Conservation (phyloP, 768 basidiomycete species). For the Naematelia encephala region DNA sequence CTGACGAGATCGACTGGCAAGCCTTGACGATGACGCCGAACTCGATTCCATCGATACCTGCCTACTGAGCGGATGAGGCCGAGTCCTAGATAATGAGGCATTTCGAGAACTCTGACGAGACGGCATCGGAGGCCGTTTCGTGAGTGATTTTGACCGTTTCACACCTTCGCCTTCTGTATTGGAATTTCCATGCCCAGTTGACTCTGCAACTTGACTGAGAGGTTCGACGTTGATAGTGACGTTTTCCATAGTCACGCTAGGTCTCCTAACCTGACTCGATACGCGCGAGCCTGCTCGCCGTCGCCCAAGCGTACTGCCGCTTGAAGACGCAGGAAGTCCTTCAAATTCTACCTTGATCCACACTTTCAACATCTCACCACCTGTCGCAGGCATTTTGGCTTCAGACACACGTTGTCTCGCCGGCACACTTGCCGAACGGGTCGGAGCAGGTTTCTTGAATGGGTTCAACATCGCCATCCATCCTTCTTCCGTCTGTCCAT, state of each 20-base stretch:
- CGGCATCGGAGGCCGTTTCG: neutral
- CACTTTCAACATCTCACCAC: neutral
- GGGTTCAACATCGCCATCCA: neutral
- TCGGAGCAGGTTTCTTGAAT: neutral
- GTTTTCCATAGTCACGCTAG: neutral
- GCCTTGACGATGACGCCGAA: neutral
- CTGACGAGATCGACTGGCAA: neutral
- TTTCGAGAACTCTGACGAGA: constrained; percentile 4
- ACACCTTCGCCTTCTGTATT: neutral
- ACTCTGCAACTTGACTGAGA: neutral
- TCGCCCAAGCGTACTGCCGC: neutral
- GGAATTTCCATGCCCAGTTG: neutral
- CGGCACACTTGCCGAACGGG: neutral
- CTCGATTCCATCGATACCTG: constrained; percentile 9
- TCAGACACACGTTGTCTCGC: neutral
- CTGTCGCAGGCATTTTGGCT: neutral
- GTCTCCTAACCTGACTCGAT: neutral
- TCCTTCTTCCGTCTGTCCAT: neutral
- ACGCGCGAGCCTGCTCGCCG: neutral
- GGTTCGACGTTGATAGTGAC: neutral
- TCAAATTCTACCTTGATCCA: neutral
- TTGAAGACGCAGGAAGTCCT: neutral
- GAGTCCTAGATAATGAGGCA: neutral
- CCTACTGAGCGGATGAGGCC: constrained; percentile 2
- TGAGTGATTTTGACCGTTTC: neutral